These are phyloP conservation scores for cucumber (Cucumis sativus) DNA, from an alignment of 306 rosid genomes.

Conservation along the genomic window DNA sequence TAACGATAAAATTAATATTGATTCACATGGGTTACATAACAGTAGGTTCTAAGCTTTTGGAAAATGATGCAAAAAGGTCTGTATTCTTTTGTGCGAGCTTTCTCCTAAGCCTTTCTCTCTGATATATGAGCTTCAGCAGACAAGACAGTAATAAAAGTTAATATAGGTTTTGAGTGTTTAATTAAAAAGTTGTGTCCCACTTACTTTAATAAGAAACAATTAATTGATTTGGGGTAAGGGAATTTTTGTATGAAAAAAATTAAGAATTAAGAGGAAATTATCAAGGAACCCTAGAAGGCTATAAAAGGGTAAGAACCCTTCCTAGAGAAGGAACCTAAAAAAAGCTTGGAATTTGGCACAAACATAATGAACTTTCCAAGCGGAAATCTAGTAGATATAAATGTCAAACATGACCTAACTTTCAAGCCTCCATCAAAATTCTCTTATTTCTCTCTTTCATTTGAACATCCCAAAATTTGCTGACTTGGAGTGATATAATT, in stretches of 20 bases:
- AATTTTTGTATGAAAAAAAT: not conserved
- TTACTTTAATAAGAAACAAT: not conserved
- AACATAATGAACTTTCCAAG: not conserved
- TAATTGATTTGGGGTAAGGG: not conserved
- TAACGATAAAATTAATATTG: too few relatives aligned
- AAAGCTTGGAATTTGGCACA: not conserved
- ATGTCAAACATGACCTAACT: not conserved
- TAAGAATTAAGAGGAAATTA: not conserved
- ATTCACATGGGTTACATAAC: too few relatives aligned
- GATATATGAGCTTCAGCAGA: not conserved
- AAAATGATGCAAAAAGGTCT: not conserved
- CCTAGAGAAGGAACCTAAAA: not conserved
- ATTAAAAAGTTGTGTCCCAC: not conserved
- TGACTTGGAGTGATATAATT: not conserved
- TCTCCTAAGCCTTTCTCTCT: not conserved
- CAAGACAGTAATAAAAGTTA: not conserved
- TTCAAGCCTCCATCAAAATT: not conserved
- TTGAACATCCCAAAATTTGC: not conserved
- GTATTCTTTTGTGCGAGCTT: not conserved
- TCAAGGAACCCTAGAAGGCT: not conserved
- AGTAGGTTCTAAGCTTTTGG: not conserved
- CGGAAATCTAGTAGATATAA: not conserved
- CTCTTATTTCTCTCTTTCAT: not conserved
- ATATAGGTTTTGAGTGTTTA: not conserved
- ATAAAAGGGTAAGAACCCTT: not conserved